Percentiles rank a stretch among this genome's conserved stretches.
These are phyloP conservation scores for Licmophora abbreviata DNA, from an alignment of 108 stramenopile species.

Conservation along the genomic window DNA sequence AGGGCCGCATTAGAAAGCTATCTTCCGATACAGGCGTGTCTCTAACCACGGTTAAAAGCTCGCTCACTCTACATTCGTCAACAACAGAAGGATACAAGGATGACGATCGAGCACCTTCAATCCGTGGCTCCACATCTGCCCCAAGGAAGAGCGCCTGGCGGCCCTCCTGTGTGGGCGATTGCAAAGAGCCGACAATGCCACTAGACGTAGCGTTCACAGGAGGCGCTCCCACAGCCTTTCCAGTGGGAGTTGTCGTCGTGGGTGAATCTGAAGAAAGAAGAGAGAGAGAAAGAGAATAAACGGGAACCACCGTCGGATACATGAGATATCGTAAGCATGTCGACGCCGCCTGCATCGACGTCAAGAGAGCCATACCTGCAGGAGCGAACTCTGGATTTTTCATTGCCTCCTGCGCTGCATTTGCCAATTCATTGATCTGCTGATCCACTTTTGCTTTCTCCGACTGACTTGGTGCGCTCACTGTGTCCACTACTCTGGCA, in stretches of 20 bases:
- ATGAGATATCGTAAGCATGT: not conserved
- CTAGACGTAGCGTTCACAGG: not conserved
- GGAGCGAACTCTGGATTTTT: not conserved
- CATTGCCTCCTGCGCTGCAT: not conserved
- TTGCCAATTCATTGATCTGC: not conserved
- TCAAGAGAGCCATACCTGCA: constrained; percentile 1
- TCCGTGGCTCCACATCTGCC: no score
- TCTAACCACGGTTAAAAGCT: no score
- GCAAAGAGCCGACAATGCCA: not conserved
- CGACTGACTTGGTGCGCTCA: no score
- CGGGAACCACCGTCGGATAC: not conserved
- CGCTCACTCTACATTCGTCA: no score
- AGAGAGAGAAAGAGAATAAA: not conserved
- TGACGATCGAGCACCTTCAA: no score
- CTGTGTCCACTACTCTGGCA: no score
- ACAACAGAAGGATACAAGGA: no score
- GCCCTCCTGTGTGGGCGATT: not conserved
- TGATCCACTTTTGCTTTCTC: not conserved
- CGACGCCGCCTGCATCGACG: not conserved
- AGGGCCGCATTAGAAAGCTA: no score
- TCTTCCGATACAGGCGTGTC: no score
- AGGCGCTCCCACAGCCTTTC: not conserved
- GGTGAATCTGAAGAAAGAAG: not conserved
- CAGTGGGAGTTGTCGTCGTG: not conserved
- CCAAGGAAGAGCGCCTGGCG: not conserved